Base-by-base conservation (phyloP, 495 filamentous ascomycete genomes). In the Acidomyces sp. region DNA sequence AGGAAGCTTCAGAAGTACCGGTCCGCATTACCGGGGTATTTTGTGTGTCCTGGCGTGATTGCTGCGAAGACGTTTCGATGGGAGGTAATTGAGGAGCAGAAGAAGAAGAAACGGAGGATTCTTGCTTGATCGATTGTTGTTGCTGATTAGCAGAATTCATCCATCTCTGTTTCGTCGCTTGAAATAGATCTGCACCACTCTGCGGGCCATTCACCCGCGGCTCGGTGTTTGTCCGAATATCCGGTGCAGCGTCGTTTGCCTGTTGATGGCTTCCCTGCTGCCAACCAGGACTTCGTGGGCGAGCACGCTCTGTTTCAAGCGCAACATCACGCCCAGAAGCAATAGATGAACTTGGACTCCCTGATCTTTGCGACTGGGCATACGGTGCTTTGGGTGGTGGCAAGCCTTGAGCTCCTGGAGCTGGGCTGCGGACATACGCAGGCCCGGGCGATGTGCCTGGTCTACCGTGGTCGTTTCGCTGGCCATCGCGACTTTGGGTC, bases 271-370 rank as follows among this genome's bases (percentile, higher is more conserved):
- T 37, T n/a, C 10, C 3, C 9, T 34, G n/a, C n/a, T n/a, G 13
- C 20, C 40, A 5, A 13, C 9, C 15, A 6, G 20, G 40, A 48
- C 70, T 75, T 43, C 65, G 64, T 40, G 58, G 61, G 1, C 60
- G 60, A 12, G 62, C 65, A 20, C 21, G 38, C 17, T 12, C 7
- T 7, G 23, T 13, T 28, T 28, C 13, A 7, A 34, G 25, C 24
- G 19, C 3, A 7, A 13, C 32, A 28, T 28, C 43, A 2, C 34
- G 22, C 7, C 20, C n/a, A 9, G 43, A 39, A 5, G 41, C 6
- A 3, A 39, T 20, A 16, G 34, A 38, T 9, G 18, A 20, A 39
- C 17, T 33, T 16, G 9, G 31, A 6, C 31, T 34, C 15, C 6
- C 31, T 6, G 31, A 9, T 16, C 9, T 9, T 9, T 29, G 26